These are phyloP conservation scores for Candida pseudoglaebosa DNA, from an alignment of 805 yeast species.

Conservation along the genomic window DNA sequence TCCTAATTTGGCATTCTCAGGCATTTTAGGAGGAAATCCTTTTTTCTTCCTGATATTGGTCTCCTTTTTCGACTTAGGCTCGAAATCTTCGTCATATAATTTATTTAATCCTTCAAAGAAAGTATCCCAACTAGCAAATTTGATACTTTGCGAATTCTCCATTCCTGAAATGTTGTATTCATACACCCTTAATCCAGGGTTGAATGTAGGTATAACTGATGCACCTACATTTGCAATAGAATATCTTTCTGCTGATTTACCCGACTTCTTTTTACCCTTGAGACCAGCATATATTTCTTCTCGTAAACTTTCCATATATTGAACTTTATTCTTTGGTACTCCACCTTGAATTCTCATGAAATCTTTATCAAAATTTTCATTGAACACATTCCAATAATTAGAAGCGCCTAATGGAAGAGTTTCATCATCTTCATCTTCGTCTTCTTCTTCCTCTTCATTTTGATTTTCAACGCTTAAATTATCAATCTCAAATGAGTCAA, in stretches of 20 bases:
- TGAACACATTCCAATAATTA: slow-evolving; percentile 9
- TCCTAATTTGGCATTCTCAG: slow-evolving; percentile 52
- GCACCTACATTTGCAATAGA: slow-evolving; percentile 67
- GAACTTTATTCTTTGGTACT: slow-evolving; percentile 61
- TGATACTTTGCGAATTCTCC: slow-evolving; percentile 12
- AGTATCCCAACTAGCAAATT: slow-evolving; percentile 51
- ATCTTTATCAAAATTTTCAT: slow-evolving; percentile 11
- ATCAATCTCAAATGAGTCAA: slow-evolving; percentile 12
- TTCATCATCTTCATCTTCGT: slow-evolving; percentile 21
- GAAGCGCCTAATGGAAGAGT: slow-evolving; percentile 10
- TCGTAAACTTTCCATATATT: slow-evolving; percentile 56
- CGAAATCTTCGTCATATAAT: slow-evolving; percentile 16
- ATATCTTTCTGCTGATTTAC: slow-evolving; percentile 53
- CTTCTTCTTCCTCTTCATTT: slow-evolving; percentile 20
- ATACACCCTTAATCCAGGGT: slow-evolving; percentile 81
- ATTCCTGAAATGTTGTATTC: slow-evolving; percentile 72
- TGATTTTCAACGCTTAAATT: slow-evolving; percentile 19
- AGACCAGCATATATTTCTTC: slow-evolving; percentile 49
- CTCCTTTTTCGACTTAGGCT: neutral
- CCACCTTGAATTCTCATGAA: slow-evolving; percentile 47
- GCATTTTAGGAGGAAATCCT: slow-evolving; percentile 60
- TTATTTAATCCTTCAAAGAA: slow-evolving; percentile 50
- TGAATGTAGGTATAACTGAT: slow-evolving; percentile 79
- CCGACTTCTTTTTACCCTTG: slow-evolving; percentile 41
- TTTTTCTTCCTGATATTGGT: slow-evolving; percentile 40